A percentile compares a stretch with the other conserved stretches of the same genome.
Conservation (phyloP, 2,329 filamentous ascomycete genomes). For the Rutstroemia sp. region DNA sequence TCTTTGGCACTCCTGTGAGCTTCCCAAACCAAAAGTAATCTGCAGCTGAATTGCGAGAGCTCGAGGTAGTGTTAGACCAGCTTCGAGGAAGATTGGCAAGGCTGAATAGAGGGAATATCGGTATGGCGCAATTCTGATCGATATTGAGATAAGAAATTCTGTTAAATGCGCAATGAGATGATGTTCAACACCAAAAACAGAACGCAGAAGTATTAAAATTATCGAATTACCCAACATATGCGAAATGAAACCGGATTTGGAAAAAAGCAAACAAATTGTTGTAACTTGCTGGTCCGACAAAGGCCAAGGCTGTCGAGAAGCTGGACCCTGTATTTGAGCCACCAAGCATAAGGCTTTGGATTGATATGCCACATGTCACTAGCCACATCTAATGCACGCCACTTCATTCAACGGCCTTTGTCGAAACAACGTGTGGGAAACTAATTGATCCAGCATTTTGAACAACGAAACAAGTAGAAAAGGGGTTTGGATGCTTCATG, state of each 20-base stretch:
- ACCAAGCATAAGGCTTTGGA: too few relatives aligned
- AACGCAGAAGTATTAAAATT: neutral
- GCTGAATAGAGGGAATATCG: constrained; percentile 10
- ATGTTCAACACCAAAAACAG: neutral
- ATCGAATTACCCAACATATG: neutral
- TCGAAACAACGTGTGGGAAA: neutral
- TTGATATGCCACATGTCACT: constrained; percentile 1
- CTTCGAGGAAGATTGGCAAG: constrained; percentile 7
- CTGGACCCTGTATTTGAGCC: too few relatives aligned
- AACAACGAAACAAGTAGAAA: constrained; percentile 8
- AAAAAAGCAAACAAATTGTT: neutral
- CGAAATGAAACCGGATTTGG: neutral
- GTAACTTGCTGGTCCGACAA: neutral
- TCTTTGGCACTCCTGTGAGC: too few relatives aligned
- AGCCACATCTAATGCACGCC: constrained; percentile 19
- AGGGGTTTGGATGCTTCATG: constrained; percentile 2
- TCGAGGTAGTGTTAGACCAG: neutral
- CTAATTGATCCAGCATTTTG: neutral
- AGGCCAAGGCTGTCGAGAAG: neutral
- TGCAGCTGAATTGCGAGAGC: too few relatives aligned
- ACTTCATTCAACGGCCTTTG: constrained; percentile 2
- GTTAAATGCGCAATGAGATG: neutral
- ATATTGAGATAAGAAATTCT: neutral
- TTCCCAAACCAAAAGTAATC: neutral
- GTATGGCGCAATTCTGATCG: constrained; percentile 14